Conservation (phyloP, 202 grass and related monocot genomes). For the Setaria italica region DNA sequence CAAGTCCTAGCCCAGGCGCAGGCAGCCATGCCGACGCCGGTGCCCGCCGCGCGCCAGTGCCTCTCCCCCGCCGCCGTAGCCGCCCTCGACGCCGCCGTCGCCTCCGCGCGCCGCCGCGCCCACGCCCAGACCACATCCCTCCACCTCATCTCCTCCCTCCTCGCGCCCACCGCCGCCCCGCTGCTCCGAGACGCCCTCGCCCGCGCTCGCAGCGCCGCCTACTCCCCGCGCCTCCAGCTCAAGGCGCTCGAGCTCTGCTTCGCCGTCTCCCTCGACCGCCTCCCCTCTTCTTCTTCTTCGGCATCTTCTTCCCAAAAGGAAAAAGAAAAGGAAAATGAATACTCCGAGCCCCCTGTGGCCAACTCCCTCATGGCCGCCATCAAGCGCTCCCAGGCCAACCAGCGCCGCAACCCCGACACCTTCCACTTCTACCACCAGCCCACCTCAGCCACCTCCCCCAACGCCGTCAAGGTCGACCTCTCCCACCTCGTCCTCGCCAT, state of each 20-base stretch:
- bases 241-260: slow-evolving; percentile 94
- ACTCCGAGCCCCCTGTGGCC: slow-evolving; percentile 64
- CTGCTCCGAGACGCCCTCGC: slow-evolving; percentile 70
- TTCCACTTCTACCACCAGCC: slow-evolving; percentile 69
- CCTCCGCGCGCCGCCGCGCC: slow-evolving; percentile 56
- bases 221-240: slow-evolving; percentile 80
- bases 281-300: slow-evolving; percentile 44
- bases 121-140: slow-evolving; percentile 93
- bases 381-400: slow-evolving; percentile 92
- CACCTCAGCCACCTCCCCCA: slow-evolving; percentile 31
- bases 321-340: too few relatives aligned
- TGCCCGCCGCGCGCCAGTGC: slow-evolving; percentile 71
- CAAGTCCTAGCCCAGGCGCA: not conserved
- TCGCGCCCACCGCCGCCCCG: slow-evolving; percentile 43
- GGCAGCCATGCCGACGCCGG: slow-evolving; percentile 77
- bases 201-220: slow-evolving; percentile 75
- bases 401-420: slow-evolving; percentile 81
- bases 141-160: slow-evolving; percentile 82
- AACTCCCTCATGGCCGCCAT: slow-evolving; percentile 97
- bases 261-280: slow-evolving; percentile 75
- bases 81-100: slow-evolving; percentile 68
- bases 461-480: slow-evolving; percentile 76
- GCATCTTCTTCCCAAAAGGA: not conserved
- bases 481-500: slow-evolving; percentile 79
- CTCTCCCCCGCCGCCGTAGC: slow-evolving; percentile 68